phyloP scores from a whole-genome alignment of 2,329 filamentous ascomycete species.

The Ceratocystis huliohia region DNA sequence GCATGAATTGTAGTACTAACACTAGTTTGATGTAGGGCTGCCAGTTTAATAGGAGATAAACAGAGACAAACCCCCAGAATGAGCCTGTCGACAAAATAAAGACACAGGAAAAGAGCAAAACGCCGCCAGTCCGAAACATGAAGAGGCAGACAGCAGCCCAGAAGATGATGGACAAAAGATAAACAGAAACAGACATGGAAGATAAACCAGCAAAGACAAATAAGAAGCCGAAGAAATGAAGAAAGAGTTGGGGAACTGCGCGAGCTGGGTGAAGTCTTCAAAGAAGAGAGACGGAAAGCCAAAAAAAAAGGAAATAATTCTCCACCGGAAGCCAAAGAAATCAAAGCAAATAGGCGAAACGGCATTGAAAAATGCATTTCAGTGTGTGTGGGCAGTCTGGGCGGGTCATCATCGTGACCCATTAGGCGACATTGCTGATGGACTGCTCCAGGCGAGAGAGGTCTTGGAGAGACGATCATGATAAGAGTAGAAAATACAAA shows the following conservation, averaged over 20 bases:
- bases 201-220: background rate
- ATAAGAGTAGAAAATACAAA: conserved; percentile 13
- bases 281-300: background rate
- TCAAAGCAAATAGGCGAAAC: background rate
- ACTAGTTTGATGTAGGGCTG: too few relatives aligned
- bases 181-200: background rate
- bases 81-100: background rate
- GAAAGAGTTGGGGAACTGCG: background rate
- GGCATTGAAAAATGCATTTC: conserved; percentile 2
- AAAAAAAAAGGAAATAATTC: background rate
- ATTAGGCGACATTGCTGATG: background rate
- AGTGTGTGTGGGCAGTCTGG: background rate
- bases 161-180: background rate
- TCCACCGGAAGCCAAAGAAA: background rate
- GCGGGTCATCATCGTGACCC: background rate
- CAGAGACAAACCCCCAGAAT: background rate
- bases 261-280: conserved; percentile 1
- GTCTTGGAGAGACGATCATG: conserved; percentile 18
- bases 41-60: too few relatives aligned
- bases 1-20: too few relatives aligned
- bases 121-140: background rate
- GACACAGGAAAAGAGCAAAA: background rate
- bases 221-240: background rate
- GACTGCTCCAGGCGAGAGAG: conserved; percentile 4
- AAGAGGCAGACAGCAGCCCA: background rate